phyloP scores from a whole-genome alignment of 1,284 basidiomycete species.

The Melampsora medusae region DNA sequence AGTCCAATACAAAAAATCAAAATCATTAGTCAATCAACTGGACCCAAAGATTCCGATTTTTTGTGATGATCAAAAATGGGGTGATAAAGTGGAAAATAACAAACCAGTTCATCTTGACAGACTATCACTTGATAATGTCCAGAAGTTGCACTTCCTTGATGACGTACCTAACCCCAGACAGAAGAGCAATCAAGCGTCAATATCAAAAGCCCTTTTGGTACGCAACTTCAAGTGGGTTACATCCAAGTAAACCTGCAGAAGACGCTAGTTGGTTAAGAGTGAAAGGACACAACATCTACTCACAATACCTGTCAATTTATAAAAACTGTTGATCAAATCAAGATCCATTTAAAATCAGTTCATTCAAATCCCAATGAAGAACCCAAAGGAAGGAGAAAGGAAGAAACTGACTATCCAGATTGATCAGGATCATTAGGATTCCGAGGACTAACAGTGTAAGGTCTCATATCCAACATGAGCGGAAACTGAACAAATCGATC shows the following conservation, averaged over 20 bases:
- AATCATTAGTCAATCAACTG: background rate
- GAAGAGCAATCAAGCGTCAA: background rate
- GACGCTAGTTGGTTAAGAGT: too few relatives aligned
- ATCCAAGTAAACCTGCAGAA: background rate
- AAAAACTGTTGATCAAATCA: background rate
- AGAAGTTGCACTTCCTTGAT: constrained; percentile 40
- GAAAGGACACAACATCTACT: background rate
- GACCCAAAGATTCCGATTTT: too few relatives aligned
- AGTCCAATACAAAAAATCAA: background rate
- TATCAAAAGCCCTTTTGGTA: background rate
- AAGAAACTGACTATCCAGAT: constrained; percentile 3
- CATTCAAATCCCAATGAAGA: too few relatives aligned
- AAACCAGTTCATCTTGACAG: constrained; percentile 39
- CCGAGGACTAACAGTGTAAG: constrained; percentile 8
- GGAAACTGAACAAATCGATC: constrained; percentile 40
- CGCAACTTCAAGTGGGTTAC: too few relatives aligned
- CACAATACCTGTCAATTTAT: constrained; percentile 35
- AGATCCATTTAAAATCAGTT: background rate
- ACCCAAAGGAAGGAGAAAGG: background rate
- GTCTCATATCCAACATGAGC: constrained; percentile 34
- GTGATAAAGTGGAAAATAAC: background rate
- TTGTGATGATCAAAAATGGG: too few relatives aligned
- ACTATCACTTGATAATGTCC: constrained; percentile 42
- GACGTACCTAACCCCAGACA: constrained; percentile 18
- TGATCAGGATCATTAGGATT: background rate